Evolutionary conservation across 75 land plant species (phyloP).

Genomic region (Pinus albicaulis): DNA sequence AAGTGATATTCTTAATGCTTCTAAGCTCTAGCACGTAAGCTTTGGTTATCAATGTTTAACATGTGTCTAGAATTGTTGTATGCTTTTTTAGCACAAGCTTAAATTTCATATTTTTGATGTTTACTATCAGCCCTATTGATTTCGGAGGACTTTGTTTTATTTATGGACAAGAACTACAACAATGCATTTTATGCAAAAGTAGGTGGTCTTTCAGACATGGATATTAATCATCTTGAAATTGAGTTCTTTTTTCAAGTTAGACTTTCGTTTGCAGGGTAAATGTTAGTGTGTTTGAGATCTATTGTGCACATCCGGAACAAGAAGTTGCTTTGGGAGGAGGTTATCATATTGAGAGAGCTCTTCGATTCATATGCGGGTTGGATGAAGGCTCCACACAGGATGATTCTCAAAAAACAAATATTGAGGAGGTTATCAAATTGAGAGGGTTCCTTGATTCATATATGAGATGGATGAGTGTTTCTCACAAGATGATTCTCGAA

Average conservation of each 20-base stretch:
- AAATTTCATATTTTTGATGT: no score
- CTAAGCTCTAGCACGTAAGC: no score
- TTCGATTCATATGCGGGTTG: constrained; percentile 11
- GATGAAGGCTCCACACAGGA: not conserved
- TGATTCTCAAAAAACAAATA: no score
- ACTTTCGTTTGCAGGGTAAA: constrained; percentile 69
- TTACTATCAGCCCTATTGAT: no score
- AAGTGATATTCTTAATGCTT: no score
- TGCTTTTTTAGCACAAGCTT: no score
- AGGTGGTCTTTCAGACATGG: constrained; percentile 59
- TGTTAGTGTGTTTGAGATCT: constrained; percentile 81
- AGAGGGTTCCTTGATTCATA: constrained; percentile 33
- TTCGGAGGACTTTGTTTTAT: constrained; percentile 9
- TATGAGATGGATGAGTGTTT: not conserved
- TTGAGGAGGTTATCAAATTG: constrained; percentile 75
- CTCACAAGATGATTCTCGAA: not conserved
- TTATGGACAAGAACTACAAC: constrained; percentile 55
- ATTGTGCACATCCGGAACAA: constrained; percentile 67
- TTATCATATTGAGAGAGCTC: constrained; percentile 69
- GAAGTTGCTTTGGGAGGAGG: constrained; percentile 74
- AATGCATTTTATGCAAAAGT: constrained; percentile 73
- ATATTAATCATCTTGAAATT: constrained; percentile 68
- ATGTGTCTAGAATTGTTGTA: no score
- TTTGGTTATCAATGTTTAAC: no score
- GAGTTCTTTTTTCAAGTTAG: constrained; percentile 65